These are phyloP conservation scores for Cryptosporidium sp. DNA, from an alignment of 169 alveolate genomes.

Conservation along the genomic window DNA sequence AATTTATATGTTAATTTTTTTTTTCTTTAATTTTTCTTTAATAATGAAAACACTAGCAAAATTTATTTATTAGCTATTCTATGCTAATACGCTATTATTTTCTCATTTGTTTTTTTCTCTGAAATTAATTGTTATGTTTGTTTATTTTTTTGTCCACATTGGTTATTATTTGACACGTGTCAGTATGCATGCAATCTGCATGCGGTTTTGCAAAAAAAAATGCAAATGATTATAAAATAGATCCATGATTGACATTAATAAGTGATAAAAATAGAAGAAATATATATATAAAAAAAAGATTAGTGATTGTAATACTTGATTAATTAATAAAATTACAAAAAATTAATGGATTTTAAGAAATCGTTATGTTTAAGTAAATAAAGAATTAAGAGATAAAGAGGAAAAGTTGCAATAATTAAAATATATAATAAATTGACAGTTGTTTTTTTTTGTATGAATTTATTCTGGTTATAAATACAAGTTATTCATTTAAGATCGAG, in stretches of 20 bases:
- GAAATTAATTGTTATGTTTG: not conserved
- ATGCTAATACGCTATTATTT: too few species aligned
- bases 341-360: not conserved
- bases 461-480: not conserved
- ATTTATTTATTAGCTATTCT: not conserved
- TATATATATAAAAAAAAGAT: not conserved
- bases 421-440: not conserved
- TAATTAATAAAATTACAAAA: not conserved
- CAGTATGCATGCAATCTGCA: slow-evolving; percentile 16
- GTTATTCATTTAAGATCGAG: slow-evolving; percentile 1
- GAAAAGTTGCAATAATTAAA: not conserved
- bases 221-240: slow-evolving; percentile 20
- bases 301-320: not conserved
- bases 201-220: slow-evolving; percentile 32
- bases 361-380: not conserved
- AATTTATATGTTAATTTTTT: too few species aligned
- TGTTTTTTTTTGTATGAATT: not conserved
- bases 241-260: slow-evolving; percentile 19
- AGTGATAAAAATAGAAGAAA: not conserved
- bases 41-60: too few species aligned
- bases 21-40: not conserved
- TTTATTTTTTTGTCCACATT: slow-evolving; percentile 13
- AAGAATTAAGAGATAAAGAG: not conserved
- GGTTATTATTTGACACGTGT: slow-evolving; percentile 6
- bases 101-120: too few species aligned